Percentiles rank a stretch among this genome's conserved stretches.
These are phyloP conservation scores for Cutaneotrichosporon spelunceum DNA, from an alignment of 1,284 basidiomycete genomes.

Conservation along the genomic window DNA sequence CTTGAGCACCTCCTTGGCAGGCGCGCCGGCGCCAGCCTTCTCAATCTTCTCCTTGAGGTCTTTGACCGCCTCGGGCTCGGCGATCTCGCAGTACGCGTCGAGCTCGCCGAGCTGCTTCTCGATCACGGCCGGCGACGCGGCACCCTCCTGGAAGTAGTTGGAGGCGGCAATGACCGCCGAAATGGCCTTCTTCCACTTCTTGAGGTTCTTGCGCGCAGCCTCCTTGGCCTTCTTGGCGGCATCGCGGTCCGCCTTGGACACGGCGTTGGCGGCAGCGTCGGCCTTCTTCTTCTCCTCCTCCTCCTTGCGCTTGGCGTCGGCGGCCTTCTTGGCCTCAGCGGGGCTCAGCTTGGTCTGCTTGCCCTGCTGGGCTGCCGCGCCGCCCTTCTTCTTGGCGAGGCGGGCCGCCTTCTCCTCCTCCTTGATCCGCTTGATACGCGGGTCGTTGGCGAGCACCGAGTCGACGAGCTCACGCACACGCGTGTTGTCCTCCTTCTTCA, in stretches of 20 bases:
- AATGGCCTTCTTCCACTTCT: conserved; percentile 57
- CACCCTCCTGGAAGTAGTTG: conserved; percentile 59
- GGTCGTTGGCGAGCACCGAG: conserved; percentile 77
- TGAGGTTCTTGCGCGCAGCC: conserved; percentile 58
- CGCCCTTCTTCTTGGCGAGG: conserved; percentile 80
- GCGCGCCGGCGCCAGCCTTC: conserved; percentile 52
- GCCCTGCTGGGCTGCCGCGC: conserved; percentile 36
- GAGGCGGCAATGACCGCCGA: conserved; percentile 54
- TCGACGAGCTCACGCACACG: conserved; percentile 86
- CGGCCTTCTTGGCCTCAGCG: conserved; percentile 69
- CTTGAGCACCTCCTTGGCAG: conserved; percentile 48
- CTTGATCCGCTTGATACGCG: conserved; percentile 96
- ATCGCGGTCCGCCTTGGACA: conserved; percentile 60
- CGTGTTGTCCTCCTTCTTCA: conserved; percentile 97
- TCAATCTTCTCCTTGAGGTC: conserved; percentile 57
- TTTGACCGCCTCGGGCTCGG: conserved; percentile 57
- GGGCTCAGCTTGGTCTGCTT: conserved; percentile 57
- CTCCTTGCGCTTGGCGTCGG: conserved; percentile 68
- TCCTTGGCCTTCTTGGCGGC: conserved; percentile 94
- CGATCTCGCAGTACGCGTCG: conserved; percentile 54
- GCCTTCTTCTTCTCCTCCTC: conserved; percentile 82
- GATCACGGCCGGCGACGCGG: conserved; percentile 52
- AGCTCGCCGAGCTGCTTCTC: conserved; percentile 59
- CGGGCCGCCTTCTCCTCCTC: conserved; percentile 93
- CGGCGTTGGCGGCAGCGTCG: conserved; percentile 53